Evolutionary conservation across 768 basidiomycete species (phyloP), one percentile per base, ranked within the genome.

Genomic region (Piloderma croceum): DNA sequence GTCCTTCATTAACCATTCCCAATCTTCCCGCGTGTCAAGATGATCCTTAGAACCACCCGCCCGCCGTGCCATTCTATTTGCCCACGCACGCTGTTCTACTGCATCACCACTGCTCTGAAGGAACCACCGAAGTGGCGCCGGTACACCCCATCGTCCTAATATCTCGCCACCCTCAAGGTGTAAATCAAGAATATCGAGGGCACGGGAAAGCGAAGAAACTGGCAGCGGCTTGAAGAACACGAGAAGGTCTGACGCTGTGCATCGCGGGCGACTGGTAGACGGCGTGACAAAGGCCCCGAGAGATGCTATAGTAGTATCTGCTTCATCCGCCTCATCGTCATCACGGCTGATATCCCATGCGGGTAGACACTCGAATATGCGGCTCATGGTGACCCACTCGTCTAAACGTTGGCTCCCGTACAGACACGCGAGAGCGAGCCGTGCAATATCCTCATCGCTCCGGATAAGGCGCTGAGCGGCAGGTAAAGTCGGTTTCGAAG

Each of bases 81-180:
- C 92, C 76, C 90, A 79, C 7, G 83, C 76, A 9, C 79, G 74
- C 61, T 98, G 94, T 51, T 88, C 81, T 1, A 62, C 59, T 17
- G 59, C 63, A 54, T 90, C 71, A 13, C 71, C 60, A 40, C 77
- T 70, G 45, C 89, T 88, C 51, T 83, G 86, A 15, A 97, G 65
- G 61, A 98, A 89, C 87, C 91, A 97, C n/a, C 80, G 73, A 32
- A 97, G 63, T 2, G 88, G 82, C 2, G 83, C 83, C 18, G 86
- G 75, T 2, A 85, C 85, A 51, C 74, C 75, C 92, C 93, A 99
- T 21, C 90, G 74, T 3, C 87, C 76, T 13, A 99, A 67, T 32
- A 91, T 89, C 61, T 98, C 94, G 17, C 90, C 93, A 0, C 87
- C 86, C 54, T 96, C 90, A 10, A 99, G 74, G 59, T 98, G 94